Percentiles rank a stretch among this genome's conserved stretches.
phyloP scores from a whole-genome alignment of 352 stramenopile genomes.

The Elongisporangium senticosum region DNA sequence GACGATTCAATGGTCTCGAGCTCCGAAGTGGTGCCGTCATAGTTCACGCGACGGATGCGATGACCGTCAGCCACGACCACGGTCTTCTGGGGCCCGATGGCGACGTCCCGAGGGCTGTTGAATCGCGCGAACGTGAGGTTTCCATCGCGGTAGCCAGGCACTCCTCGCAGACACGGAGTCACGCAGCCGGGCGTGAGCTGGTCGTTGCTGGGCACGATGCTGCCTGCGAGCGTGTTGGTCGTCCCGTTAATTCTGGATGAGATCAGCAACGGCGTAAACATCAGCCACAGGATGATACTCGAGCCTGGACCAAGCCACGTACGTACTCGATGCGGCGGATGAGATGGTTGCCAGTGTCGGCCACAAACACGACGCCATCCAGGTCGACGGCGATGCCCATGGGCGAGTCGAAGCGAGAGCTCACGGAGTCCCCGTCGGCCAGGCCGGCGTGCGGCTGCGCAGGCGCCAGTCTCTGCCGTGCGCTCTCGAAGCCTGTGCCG shows the following conservation, averaged over 20 bases:
- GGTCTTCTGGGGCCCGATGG: slow-evolving; percentile 69
- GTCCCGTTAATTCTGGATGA: slow-evolving; percentile 30
- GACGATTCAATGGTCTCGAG: slow-evolving; percentile 63
- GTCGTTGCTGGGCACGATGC: slow-evolving; percentile 43
- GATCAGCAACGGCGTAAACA: slow-evolving; percentile 5
- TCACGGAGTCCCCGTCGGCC: slow-evolving; percentile 73
- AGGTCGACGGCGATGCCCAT: slow-evolving; percentile 82
- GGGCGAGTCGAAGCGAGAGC: slow-evolving; percentile 90
- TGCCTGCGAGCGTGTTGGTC: slow-evolving; percentile 62
- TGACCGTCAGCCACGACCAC: slow-evolving; percentile 90
- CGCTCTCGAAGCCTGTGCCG: slow-evolving; percentile 59
- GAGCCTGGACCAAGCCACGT: neutral
- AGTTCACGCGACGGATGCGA: slow-evolving; percentile 81
- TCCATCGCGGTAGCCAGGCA: slow-evolving; percentile 84
- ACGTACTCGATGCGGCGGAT: slow-evolving; percentile 82
- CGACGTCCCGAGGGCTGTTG: slow-evolving; percentile 90
- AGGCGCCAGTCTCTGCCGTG: slow-evolving; percentile 18
- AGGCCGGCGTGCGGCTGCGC: slow-evolving; percentile 81
- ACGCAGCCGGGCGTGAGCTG: slow-evolving; percentile 81
- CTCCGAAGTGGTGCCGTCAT: slow-evolving; percentile 40
- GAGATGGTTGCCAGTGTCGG: slow-evolving; percentile 95
- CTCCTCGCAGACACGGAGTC: slow-evolving; percentile 85
- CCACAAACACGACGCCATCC: slow-evolving; percentile 88
- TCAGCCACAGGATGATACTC: neutral
- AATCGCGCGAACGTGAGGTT: slow-evolving; percentile 87